Evolutionary conservation across 768 basidiomycete species (phyloP).

Genomic region (Omphalotus guepiniiformis): DNA sequence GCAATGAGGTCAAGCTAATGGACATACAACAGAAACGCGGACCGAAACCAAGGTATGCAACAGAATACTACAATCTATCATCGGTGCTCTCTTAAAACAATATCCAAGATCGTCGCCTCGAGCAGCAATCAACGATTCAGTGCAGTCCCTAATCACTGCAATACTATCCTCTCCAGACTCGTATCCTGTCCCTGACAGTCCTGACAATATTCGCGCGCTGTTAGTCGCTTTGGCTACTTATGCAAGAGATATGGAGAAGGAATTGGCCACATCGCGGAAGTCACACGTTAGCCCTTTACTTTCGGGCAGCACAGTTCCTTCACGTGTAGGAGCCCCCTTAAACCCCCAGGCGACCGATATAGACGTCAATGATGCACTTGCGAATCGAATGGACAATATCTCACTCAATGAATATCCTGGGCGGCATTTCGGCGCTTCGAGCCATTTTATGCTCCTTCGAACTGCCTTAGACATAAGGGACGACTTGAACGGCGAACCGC

Average conservation of each 20-base stretch:
- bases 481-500: background rate
- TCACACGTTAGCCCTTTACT: background rate
- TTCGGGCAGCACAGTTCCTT: background rate
- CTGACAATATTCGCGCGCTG: background rate
- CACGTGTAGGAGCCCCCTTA: background rate
- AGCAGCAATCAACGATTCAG: constrained; percentile 7
- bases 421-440: background rate
- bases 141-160: constrained; percentile 4
- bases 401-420: background rate
- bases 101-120: background rate
- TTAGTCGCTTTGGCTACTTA: constrained; percentile 18
- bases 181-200: constrained; percentile 2
- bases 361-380: background rate
- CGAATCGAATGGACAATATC: background rate
- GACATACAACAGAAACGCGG: no score
- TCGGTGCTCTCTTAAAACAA: no score
- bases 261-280: background rate
- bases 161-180: background rate
- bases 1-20: no score
- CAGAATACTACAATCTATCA: no score
- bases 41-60: no score
- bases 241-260: constrained; percentile 8
- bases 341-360: background rate
- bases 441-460: background rate
- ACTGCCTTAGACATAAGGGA: background rate